Conservation (phyloP, 176 grass and related monocot genomes). For the Secale cereale region DNA sequence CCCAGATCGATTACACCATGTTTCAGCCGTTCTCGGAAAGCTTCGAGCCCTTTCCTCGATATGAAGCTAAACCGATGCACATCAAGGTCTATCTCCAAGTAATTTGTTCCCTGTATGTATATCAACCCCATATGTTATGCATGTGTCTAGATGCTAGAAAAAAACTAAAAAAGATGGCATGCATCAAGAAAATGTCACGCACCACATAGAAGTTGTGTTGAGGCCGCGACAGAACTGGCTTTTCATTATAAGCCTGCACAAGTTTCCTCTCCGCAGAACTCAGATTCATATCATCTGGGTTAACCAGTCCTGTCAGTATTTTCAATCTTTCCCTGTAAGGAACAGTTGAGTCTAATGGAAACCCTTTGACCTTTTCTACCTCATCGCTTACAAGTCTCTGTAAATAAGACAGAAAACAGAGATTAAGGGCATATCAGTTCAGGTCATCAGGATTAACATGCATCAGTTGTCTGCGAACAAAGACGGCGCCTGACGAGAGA, state of each 20-base stretch:
- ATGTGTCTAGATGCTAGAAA: conserved; percentile 10
- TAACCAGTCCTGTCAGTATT: conserved; percentile 85
- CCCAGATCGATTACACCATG: conserved; percentile 77
- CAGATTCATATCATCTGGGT: conserved; percentile 87
- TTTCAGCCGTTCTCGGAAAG: conserved; percentile 75
- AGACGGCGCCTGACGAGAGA: not conserved
- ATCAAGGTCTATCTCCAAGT: conserved; percentile 94
- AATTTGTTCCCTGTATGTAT: conserved; percentile 83
- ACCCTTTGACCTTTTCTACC: conserved; percentile 83
- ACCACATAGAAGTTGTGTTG: conserved; percentile 94
- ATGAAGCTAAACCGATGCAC: conserved; percentile 93
- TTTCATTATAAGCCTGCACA: conserved; percentile 92
- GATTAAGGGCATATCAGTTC: not conserved
- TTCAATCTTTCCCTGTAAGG: conserved; percentile 92
- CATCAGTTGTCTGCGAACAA: conserved; percentile 9
- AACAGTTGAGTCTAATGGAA: conserved; percentile 71
- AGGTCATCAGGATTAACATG: not conserved
- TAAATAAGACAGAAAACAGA: not conserved
- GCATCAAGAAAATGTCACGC: not conserved
- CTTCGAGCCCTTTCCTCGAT: conserved; percentile 89
- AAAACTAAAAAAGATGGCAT: not conserved
- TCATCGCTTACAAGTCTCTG: conserved; percentile 83
- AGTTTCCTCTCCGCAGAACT: conserved; percentile 82
- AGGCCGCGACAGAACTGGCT: conserved; percentile 80
- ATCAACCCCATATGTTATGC: conserved; percentile 12